Evolutionary conservation across 108 stramenopile genomes (phyloP).

Genomic region (Nitzschia sp.): DNA sequence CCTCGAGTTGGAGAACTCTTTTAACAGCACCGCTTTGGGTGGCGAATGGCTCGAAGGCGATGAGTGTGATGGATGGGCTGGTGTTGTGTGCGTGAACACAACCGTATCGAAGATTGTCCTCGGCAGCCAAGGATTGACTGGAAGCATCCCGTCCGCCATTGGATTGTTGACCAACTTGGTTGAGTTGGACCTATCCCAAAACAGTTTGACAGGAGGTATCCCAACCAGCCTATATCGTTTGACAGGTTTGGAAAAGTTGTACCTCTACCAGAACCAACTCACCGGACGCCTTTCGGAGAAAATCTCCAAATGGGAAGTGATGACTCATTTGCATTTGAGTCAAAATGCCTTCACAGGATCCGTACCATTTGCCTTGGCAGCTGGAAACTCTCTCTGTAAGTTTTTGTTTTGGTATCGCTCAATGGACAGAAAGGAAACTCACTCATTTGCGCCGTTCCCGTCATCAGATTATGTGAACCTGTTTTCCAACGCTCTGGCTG

Average conservation of each 20-base stretch:
- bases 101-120: conserved; percentile 22
- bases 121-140: conserved; percentile 32
- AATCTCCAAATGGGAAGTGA: conserved; percentile 14
- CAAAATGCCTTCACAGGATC: conserved; percentile 44
- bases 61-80: conserved; percentile 50
- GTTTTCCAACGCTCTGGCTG: conserved; percentile 36
- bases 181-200: conserved; percentile 22
- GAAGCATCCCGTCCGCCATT: conserved; percentile 37
- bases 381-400: conserved; percentile 7
- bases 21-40: too few species aligned
- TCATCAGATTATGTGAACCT: conserved; percentile 41
- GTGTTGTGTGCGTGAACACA: conserved; percentile 49
- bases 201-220: conserved; percentile 15
- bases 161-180: conserved; percentile 17
- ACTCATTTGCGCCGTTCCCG: neutral
- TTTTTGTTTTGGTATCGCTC: neutral
- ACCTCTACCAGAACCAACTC: conserved; percentile 34
- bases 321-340: conserved; percentile 34
- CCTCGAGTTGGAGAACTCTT: neutral
- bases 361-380: conserved; percentile 40
- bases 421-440: neutral
- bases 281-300: conserved; percentile 22
- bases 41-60: neutral
- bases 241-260: conserved; percentile 20
- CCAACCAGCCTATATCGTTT: conserved; percentile 25